Base-by-base conservation (phyloP, 2,329 filamentous ascomycete species). In the Neofusicoccum parvum region DNA sequence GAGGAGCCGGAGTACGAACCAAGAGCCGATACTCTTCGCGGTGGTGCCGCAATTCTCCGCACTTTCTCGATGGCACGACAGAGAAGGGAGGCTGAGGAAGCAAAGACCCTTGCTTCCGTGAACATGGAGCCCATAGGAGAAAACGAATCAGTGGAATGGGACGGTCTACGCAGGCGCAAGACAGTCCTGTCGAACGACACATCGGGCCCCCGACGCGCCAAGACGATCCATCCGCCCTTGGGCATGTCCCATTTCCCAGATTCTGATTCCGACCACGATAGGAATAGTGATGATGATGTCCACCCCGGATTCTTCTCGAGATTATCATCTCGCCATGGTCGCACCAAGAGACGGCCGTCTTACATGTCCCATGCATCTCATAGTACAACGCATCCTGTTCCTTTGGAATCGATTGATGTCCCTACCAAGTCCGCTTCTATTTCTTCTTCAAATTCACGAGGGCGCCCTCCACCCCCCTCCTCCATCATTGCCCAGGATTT, bases 1-100 rank as follows among this genome's bases (percentile, higher is more conserved):
- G 92, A 96, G 75, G 93, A 98, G 75, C 91, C 94, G n/a, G 95
- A 99, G 78, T 90, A 91, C 14, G 95, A 99, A 72, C 95, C 95
- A 62, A 96, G 97, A 75, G 95, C 95, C 14, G 95, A 99, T 77
- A 93, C 95, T 10, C 96, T 99, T 73, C 92, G 95, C 70, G 95
- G 94, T 67, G 84, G 94, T 15, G 94, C 92, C 6, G 92, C 93
- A 53, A 92, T 99, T 66, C 85, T 99, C 62, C 88, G 95, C 68
- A 88, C 91, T 14, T 84, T 99, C 58, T 97, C 93, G 0, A 84
- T 84, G 11, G 85, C 89, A 0, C 86, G 95, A 67, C 86, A 90
- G 67, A 90, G 90, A 74, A 90, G 90, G 82, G 92, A 98, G 75
- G 83, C 88, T 7, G 87, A 92, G 50, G 95, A 98, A 76, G 86